Evolutionary conservation across 208 protist genomes (phyloP), one percentile per base, ranked within the genome.

Genomic region (Herpetomonas tarakana): DNA sequence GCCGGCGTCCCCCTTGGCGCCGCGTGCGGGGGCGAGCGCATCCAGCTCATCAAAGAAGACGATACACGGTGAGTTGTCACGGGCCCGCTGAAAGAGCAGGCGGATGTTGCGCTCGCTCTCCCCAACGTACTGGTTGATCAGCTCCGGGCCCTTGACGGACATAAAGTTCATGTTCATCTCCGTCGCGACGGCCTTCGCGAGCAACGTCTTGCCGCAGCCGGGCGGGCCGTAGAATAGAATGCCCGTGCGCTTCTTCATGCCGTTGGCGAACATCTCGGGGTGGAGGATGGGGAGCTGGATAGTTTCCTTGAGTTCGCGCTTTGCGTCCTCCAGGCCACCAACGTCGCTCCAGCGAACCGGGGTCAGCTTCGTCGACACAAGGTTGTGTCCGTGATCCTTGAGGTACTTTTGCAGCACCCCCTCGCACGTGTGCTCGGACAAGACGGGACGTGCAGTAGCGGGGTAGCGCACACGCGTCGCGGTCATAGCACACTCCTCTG

Each of bases 41-140:
- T 97, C 92, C 16, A 97, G 79, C 68, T 98, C 92, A 58, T 98
- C 92, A 69, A 98, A 97, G 60, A 98, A 98, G 4, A 98, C 78
- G 41, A 98, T 93, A 57, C 92, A 98, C 45, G 94, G 94, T 18
- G 81, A 80, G 51, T 83, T 88, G 65, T 96, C 83, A 18, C 88
- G 74, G 0, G 94, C 94, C 11, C 78, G 78, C 58, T 96, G 80
- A 57, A 98, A 97, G 16, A 97, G 75, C 7, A 86, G 55, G 0
- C 92, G 82, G 47, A 97, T 91, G 69, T 97, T 96, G 27, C 62
- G 64, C 63, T 97, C 94, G 35, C 86, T 95, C 69, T 97, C 92
- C 12, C 94, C 94, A 1, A 97, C 88, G 65, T 97, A 97, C 75
- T 92, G 87, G 46, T 97, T 97, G 50, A 98, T 94, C 35, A 98